phyloP scores from a whole-genome alignment of 352 stramenopile genomes.

The Phytophthora aleatoria region DNA sequence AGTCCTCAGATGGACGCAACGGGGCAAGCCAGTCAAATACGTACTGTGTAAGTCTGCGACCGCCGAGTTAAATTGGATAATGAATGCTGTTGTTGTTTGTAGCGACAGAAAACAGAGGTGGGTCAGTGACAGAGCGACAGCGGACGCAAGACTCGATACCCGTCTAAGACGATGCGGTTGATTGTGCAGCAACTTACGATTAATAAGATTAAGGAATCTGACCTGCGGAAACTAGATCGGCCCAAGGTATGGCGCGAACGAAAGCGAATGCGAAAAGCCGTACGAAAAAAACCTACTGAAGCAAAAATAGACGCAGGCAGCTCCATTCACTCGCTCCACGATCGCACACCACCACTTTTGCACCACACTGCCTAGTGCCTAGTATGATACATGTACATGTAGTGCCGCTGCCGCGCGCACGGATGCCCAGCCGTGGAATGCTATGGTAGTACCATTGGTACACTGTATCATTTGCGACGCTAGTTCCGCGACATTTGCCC shows the following conservation, averaged over 20 bases:
- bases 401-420: background rate
- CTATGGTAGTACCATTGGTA: background rate
- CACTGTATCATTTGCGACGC: conserved; percentile 11
- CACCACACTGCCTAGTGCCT: background rate
- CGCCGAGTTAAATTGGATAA: conserved; percentile 34
- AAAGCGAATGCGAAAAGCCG: conserved; percentile 23
- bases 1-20: background rate
- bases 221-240: conserved; percentile 13
- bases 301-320: conserved; percentile 18
- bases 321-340: conserved; percentile 8
- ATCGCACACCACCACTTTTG: conserved; percentile 8
- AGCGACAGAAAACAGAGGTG: conserved; percentile 6
- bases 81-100: conserved; percentile 28
- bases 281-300: conserved; percentile 20
- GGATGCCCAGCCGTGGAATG: background rate
- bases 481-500: conserved; percentile 23
- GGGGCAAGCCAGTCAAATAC: conserved; percentile 6
- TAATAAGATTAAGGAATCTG: background rate
- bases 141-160: conserved; percentile 16
- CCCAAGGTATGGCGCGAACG: conserved; percentile 5
- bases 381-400: too few relatives aligned
- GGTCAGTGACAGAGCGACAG: conserved; percentile 10
- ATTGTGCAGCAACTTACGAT: background rate
- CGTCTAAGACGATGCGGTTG: conserved; percentile 2
- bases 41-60: conserved; percentile 1